phyloP scores from a whole-genome alignment of 768 basidiomycete species.

The Auricularia heimuer region DNA sequence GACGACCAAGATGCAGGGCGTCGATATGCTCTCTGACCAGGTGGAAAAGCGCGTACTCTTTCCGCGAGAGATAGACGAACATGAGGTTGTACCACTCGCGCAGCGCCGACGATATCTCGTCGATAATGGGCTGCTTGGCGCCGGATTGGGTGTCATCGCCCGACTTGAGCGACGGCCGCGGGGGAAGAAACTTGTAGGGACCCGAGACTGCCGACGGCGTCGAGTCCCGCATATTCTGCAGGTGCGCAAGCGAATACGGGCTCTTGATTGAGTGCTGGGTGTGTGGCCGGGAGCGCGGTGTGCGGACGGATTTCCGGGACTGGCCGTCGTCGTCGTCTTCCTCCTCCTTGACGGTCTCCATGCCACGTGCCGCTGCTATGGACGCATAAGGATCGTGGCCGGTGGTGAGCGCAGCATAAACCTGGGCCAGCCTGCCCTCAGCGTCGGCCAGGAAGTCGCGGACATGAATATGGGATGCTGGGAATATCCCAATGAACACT shows the following conservation, averaged over 20 bases:
- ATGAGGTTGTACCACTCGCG: conserved; percentile 93
- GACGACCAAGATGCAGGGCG: conserved; percentile 79
- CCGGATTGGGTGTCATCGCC: conserved; percentile 90
- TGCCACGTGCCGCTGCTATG: conserved; percentile 13
- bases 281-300: conserved; percentile 63
- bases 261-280: conserved; percentile 57
- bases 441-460: conserved; percentile 84
- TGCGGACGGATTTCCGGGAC: conserved; percentile 52
- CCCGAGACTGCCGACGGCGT: conserved; percentile 48
- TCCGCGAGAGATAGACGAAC: conserved; percentile 80
- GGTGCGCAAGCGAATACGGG: conserved; percentile 62
- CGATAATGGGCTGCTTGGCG: conserved; percentile 77
- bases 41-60: conserved; percentile 85
- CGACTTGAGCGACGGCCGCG: conserved; percentile 87
- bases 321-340: conserved; percentile 36
- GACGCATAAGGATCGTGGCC: conserved; percentile 4
- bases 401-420: conserved; percentile 41
- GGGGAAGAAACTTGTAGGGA: conserved; percentile 64
- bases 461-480: conserved; percentile 76
- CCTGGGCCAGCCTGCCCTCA: conserved; percentile 71
- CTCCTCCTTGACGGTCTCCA: conserved; percentile 56
- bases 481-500: conserved; percentile 91
- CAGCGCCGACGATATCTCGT: conserved; percentile 93
- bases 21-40: conserved; percentile 84
- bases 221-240: conserved; percentile 60